Percentiles rank a stretch among this genome's conserved stretches.
Conservation (phyloP, 306 rosid genomes). For the Trifolium pratense region DNA sequence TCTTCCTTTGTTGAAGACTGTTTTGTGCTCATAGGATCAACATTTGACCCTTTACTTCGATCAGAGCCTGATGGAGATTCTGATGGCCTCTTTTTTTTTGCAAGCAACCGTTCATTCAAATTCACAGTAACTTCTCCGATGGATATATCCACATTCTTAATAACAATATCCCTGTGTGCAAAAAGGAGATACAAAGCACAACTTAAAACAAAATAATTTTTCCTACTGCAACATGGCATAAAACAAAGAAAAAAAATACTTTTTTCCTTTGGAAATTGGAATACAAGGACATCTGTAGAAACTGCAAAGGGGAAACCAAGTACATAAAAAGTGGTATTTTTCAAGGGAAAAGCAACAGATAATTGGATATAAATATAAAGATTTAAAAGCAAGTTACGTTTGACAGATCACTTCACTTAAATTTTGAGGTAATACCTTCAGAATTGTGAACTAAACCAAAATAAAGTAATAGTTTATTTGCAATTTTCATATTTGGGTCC, state of each 20-base stretch:
- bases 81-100: slow-evolving; percentile 62
- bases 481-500: slow-evolving; percentile 23
- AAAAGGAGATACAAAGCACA: slow-evolving; percentile 39
- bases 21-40: slow-evolving; percentile 51
- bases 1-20: slow-evolving; percentile 57
- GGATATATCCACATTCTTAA: slow-evolving; percentile 65
- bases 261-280: neutral
- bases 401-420: slow-evolving; percentile 10
- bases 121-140: slow-evolving; percentile 69
- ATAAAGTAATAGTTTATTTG: slow-evolving; percentile 13
- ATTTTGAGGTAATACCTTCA: neutral
- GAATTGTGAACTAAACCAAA: slow-evolving; percentile 20
- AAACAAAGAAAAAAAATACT: neutral
- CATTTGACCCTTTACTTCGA: slow-evolving; percentile 43
- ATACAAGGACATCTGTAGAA: slow-evolving; percentile 1
- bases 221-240: neutral
- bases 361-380: slow-evolving; percentile 11
- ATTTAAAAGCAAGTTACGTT: slow-evolving; percentile 13
- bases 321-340: slow-evolving; percentile 1
- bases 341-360: neutral
- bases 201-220: neutral
- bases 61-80: slow-evolving; percentile 60
- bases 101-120: slow-evolving; percentile 74
- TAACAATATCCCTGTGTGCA: slow-evolving; percentile 72
- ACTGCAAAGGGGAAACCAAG: slow-evolving; percentile 9